Base-by-base conservation (phyloP, 106 monocot species). In the Phalaenopsis equestris region DNA sequence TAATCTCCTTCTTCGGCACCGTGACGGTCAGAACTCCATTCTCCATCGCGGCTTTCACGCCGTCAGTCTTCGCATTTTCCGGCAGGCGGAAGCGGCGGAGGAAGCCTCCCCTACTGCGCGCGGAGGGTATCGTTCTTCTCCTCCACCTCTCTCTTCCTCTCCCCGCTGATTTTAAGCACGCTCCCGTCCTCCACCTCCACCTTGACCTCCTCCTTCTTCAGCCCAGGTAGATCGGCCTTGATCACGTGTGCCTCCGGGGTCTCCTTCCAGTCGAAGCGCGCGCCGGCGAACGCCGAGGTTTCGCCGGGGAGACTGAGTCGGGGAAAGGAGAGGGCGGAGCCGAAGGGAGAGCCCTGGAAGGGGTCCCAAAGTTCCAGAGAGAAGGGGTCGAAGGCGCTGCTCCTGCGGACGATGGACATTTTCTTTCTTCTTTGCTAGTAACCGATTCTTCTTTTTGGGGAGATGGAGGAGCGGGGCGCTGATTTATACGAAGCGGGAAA, bases 261-360 rank as follows among this genome's bases (percentile, higher is more conserved):
- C 72, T 83, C 83, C 42, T 75, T 79, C 84, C 84, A 84, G 46
- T 84, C 84, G 74, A 79, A 46, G 41, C 57, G 61, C 0, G 83
- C 18, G 42, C 72, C 72, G 42, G 78, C 78, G 23, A 79, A 74
- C 11, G 67, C 23, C 7, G 67, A 21, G 58, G 2, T 11, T 12
- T 52, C 14, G 52, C 1, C 52, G 52, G 52, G 11, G 52, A 52
- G 12, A 52, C 10, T 2, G 2, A 12, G 12, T 52, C 52, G 8
- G 52, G 52, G 52, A 52, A 52, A 14, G 52, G 1, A 52, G 52
- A 11, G 52, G 52, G 11, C 12, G 52, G 52, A 14, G 52, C 52
- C 1, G 11, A 11, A 52, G 11, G 52, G 52, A 52, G 12, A 52
- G 10, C 2, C 52, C 9, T 11, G 14, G 52, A 52, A 52, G 52